Percentiles rank a stretch among this genome's conserved stretches.
These are phyloP conservation scores for Diaporthe caulivora DNA, from an alignment of 2,329 filamentous ascomycete species.

Conservation along the genomic window DNA sequence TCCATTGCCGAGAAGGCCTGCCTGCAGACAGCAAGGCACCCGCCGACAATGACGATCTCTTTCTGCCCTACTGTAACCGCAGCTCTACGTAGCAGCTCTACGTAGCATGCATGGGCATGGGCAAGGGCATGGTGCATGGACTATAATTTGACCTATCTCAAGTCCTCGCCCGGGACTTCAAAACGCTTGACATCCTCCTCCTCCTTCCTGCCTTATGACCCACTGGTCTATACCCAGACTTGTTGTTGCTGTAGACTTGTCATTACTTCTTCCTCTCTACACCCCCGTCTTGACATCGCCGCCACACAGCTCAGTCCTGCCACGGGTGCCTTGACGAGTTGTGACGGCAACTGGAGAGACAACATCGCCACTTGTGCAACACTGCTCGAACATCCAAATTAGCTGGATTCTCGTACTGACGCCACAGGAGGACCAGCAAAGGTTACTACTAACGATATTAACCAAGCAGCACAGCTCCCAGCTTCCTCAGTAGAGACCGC, in stretches of 20 bases:
- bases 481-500: not conserved
- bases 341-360: constrained; percentile 12
- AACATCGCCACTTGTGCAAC: constrained; percentile 19
- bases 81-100: not conserved
- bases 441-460: not conserved
- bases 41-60: constrained; percentile 19
- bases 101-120: not conserved
- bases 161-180: not conserved
- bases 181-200: not conserved
- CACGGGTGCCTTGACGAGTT: not conserved
- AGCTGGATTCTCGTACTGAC: not conserved
- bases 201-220: no score
- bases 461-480: constrained; percentile 7
- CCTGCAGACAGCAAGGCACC: constrained; percentile 24
- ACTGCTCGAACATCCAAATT: not conserved
- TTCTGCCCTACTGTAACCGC: constrained; percentile 3
- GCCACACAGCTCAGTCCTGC: constrained; percentile 12
- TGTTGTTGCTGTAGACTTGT: not conserved
- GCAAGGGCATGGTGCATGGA: not conserved
- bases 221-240: not conserved
- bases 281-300: not conserved
- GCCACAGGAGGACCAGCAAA: not conserved
- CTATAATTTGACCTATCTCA: no score
- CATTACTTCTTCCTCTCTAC: not conserved
- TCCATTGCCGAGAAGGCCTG: constrained; percentile 2